Percentiles rank a stretch among this genome's conserved stretches.
Evolutionary conservation across 2,329 filamentous ascomycete genomes (phyloP).

Genomic region (Penicillium sp.): DNA sequence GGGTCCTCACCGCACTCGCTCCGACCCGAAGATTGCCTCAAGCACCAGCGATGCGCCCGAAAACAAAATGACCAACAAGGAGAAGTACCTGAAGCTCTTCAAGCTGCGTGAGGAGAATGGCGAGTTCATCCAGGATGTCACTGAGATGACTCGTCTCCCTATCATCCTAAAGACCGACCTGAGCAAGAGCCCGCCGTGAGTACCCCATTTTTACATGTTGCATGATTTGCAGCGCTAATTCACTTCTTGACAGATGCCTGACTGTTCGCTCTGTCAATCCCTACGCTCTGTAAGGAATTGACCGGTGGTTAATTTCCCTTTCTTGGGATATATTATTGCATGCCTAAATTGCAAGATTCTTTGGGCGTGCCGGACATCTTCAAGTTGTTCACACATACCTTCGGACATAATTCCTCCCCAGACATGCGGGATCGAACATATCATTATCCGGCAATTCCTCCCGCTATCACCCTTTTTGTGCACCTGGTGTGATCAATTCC

Average conservation of each 20-base stretch:
- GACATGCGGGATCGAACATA: conserved; percentile 24
- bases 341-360: conserved; percentile 26
- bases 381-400: conserved; percentile 7
- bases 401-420: conserved; percentile 24
- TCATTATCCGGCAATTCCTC: conserved; percentile 16
- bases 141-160: conserved; percentile 95
- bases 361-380: conserved; percentile 12
- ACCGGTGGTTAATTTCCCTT: conserved; percentile 10
- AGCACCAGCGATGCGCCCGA: conserved; percentile 67
- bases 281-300: conserved; percentile 44
- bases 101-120: conserved; percentile 86
- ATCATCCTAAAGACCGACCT: conserved; percentile 98
- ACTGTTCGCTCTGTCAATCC: conserved; percentile 53
- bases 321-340: conserved; percentile 26
- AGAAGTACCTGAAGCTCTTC: conserved; percentile 92
- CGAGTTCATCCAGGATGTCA: conserved; percentile 97
- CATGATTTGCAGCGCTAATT: conserved; percentile 3
- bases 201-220: conserved; percentile 33
- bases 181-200: conserved; percentile 98
- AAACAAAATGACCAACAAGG: conserved; percentile 81
- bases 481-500: conserved; percentile 8
- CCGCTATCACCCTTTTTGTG: conserved; percentile 11
- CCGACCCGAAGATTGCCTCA: conserved; percentile 85
- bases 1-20: conserved; percentile 80
- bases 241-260: conserved; percentile 41